A percentile compares a stretch with the other conserved stretches of the same genome.
Conservation (phyloP, 805 yeast species). For the Candida nitratophila region DNA sequence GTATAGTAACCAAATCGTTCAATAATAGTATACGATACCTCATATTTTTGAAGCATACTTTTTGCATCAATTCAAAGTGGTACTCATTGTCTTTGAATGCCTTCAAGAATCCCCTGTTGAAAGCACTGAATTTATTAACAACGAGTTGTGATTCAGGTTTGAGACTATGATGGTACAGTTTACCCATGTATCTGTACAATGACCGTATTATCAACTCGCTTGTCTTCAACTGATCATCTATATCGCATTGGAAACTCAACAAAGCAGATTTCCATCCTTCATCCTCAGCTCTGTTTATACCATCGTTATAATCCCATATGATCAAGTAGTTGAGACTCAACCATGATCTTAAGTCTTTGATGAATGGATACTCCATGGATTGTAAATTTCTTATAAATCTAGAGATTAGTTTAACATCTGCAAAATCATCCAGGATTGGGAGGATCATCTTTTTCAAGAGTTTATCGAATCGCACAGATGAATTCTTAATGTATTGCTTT, state of each 20-base stretch:
- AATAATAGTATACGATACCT: slow-evolving; percentile 12
- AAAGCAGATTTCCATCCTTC: not conserved
- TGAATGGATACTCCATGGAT: not conserved
- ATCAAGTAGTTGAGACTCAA: slow-evolving; percentile 10
- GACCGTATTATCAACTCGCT: slow-evolving; percentile 3
- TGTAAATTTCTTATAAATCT: slow-evolving; percentile 7
- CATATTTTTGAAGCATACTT: slow-evolving; percentile 2
- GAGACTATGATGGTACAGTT: slow-evolving; percentile 5
- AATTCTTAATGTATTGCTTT: not conserved
- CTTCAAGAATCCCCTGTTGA: not conserved
- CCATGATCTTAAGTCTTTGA: slow-evolving; percentile 8
- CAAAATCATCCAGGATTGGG: not conserved
- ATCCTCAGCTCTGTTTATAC: not conserved
- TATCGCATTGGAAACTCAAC: not conserved
- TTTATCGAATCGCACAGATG: not conserved
- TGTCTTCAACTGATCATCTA: not conserved
- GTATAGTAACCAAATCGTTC: slow-evolving; percentile 13
- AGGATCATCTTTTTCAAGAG: not conserved
- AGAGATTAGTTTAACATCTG: slow-evolving; percentile 4
- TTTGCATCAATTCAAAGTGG: no score
- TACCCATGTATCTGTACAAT: slow-evolving; percentile 6
- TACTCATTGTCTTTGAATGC: not conserved
- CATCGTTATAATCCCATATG: slow-evolving; percentile 7
- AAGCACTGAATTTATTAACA: not conserved
- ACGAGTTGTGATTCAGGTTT: not conserved